phyloP scores from a whole-genome alignment of 805 yeast genomes.

The Candida ficus region DNA sequence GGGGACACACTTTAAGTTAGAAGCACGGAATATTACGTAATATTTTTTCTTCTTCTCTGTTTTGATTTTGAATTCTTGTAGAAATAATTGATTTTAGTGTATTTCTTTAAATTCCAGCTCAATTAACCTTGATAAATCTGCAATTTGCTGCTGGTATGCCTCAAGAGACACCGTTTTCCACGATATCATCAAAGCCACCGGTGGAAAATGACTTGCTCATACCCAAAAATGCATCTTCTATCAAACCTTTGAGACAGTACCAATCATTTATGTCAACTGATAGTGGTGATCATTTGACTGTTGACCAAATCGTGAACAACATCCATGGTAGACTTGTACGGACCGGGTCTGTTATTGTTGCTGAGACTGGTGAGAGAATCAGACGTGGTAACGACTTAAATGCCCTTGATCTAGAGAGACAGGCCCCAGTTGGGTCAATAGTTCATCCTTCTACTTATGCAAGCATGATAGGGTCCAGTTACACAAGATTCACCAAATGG shows the following conservation, averaged over 20 bases:
- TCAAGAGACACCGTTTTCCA: constrained; percentile 1
- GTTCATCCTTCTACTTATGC: background rate
- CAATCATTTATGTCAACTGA: constrained; percentile 21
- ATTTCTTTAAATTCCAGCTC: no score
- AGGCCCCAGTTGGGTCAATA: background rate
- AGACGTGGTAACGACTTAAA: constrained; percentile 11
- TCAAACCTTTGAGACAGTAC: constrained; percentile 11
- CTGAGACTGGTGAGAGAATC: constrained; percentile 38
- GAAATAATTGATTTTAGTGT: no score
- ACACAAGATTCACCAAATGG: constrained; percentile 3
- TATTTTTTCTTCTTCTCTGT: no score
- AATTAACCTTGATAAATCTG: no score
- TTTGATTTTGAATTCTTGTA: no score
- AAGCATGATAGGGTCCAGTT: background rate
- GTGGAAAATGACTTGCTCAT: constrained; percentile 4
- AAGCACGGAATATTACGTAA: background rate
- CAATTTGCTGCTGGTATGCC: background rate
- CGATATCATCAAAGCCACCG: background rate
- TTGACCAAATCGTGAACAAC: constrained; percentile 8
- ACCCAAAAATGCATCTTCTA: background rate
- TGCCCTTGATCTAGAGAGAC: constrained; percentile 13
- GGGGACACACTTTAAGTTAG: background rate
- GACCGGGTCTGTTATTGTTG: constrained; percentile 36
- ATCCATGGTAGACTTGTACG: constrained; percentile 18
- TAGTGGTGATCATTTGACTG: constrained; percentile 12